A percentile compares a stretch with the other conserved stretches of the same genome.
These are phyloP conservation scores for Dunaliella primolecta DNA, from an alignment of 139 green algal genomes.

Conservation along the genomic window DNA sequence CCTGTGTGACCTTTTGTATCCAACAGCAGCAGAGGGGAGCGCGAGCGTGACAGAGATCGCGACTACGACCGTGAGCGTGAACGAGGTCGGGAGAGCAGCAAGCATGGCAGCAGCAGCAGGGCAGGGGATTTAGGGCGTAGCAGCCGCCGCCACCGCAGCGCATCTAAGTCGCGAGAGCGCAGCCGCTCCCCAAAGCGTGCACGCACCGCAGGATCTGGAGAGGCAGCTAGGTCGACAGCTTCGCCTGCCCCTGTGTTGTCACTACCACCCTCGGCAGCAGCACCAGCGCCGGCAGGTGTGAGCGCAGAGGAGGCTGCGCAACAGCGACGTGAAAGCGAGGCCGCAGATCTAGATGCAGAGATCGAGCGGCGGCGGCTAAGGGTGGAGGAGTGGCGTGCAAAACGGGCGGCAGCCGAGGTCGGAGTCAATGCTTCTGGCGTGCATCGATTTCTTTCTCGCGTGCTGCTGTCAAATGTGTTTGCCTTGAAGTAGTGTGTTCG, in stretches of 20 bases:
- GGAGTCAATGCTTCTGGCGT: no score
- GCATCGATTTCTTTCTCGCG: no score
- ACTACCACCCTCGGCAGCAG: no score
- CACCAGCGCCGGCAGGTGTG: not conserved
- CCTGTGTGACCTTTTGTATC: no score
- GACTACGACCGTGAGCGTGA: not conserved
- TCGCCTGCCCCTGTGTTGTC: not conserved
- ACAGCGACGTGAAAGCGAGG: constrained; percentile 35
- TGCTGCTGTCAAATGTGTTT: no score
- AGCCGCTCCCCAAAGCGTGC: constrained; percentile 6
- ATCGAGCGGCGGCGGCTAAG: constrained; percentile 62
- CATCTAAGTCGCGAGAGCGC: not conserved
- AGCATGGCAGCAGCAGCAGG: not conserved
- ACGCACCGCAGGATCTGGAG: not conserved
- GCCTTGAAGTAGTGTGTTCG: no score
- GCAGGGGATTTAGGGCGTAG: not conserved
- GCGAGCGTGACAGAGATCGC: constrained; percentile 14
- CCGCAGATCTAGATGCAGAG: constrained; percentile 60
- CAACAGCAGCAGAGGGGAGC: constrained; percentile 14
- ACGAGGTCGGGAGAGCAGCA: not conserved
- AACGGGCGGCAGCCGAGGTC: constrained; percentile 20
- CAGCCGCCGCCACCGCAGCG: not conserved
- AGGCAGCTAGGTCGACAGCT: not conserved
- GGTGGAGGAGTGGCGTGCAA: constrained; percentile 68
- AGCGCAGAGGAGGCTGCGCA: constrained; percentile 8